Evolutionary conservation across 495 filamentous ascomycete genomes (phyloP).

Genomic region (Parachaetomium inaequale): DNA sequence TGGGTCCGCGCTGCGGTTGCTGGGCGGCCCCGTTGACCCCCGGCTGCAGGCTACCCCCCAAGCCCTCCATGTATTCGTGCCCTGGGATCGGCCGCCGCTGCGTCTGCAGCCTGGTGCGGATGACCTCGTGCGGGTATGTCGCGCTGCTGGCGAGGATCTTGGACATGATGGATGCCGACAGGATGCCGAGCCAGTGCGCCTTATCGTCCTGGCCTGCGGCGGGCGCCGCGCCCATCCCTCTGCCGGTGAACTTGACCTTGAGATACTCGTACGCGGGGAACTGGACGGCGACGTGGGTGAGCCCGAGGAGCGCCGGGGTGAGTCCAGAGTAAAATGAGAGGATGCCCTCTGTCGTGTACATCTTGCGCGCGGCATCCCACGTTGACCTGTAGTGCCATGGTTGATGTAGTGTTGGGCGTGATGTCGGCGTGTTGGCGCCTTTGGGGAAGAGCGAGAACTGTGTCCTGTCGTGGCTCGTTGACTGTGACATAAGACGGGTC

Average conservation of each 20-base stretch:
- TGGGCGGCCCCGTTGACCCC: neutral
- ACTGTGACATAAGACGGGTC: conserved; percentile 93
- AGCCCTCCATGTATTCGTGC: conserved; percentile 61
- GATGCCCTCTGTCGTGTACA: conserved; percentile 87
- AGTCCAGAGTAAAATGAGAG: conserved; percentile 94
- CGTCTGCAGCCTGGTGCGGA: conserved; percentile 84
- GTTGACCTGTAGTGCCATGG: conserved; percentile 91
- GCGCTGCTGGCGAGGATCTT: conserved; percentile 93
- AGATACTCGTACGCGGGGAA: conserved; percentile 95
- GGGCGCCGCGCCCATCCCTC: conserved; percentile 68
- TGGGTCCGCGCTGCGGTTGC: conserved; percentile 37
- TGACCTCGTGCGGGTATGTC: conserved; percentile 96
- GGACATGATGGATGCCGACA: conserved; percentile 85
- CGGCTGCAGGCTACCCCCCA: conserved; percentile 38
- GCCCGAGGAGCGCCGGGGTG: conserved; percentile 82
- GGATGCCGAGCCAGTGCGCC: conserved; percentile 61
- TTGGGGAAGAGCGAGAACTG: conserved; percentile 42
- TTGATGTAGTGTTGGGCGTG: conserved; percentile 48
- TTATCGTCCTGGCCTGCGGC: conserved; percentile 34
- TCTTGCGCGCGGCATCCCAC: conserved; percentile 85
- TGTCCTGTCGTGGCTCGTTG: conserved; percentile 36
- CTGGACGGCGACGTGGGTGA: conserved; percentile 95
- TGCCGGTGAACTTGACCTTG: conserved; percentile 84
- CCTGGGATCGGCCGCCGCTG: conserved; percentile 63
- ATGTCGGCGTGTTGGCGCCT: conserved; percentile 45